phyloP scores from a whole-genome alignment of 495 filamentous ascomycete genomes.

The Neurospora sp. region DNA sequence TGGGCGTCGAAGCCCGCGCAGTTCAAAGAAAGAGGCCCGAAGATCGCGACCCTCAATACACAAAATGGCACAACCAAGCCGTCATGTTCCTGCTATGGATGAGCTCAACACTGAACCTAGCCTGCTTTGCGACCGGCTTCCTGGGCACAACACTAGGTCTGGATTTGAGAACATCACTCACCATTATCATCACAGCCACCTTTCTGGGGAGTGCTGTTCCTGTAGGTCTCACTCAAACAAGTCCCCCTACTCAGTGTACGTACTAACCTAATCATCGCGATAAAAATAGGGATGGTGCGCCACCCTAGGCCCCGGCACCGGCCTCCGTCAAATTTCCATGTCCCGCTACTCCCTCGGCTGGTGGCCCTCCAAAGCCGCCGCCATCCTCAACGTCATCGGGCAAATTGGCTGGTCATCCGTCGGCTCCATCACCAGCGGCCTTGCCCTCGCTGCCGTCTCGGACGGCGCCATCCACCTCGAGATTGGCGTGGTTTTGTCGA shows the following conservation, averaged over 20 bases:
- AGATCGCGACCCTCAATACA: slow-evolving; percentile 28
- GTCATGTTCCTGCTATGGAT: slow-evolving; percentile 22
- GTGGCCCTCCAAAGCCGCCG: slow-evolving; percentile 41
- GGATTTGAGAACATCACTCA: slow-evolving; percentile 39
- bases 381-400: slow-evolving; percentile 39
- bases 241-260: not conserved
- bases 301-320: slow-evolving; percentile 40
- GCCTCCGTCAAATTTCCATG: slow-evolving; percentile 44
- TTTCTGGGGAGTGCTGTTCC: slow-evolving; percentile 37
- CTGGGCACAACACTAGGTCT: slow-evolving; percentile 40
- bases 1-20: slow-evolving; percentile 45
- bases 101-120: slow-evolving; percentile 26
- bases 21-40: slow-evolving; percentile 43
- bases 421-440: slow-evolving; percentile 35
- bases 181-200: slow-evolving; percentile 39
- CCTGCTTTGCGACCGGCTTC: slow-evolving; percentile 42
- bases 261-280: not conserved
- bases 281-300: slow-evolving; percentile 29
- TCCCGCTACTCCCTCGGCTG: slow-evolving; percentile 47
- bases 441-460: slow-evolving; percentile 42
- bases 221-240: slow-evolving; percentile 21
- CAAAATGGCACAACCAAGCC: slow-evolving; percentile 18
- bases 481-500: slow-evolving; percentile 39
- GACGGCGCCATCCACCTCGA: slow-evolving; percentile 32
- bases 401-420: slow-evolving; percentile 41